Conservation (phyloP, 208 protist species). For the Trypanosoma rangeli region DNA sequence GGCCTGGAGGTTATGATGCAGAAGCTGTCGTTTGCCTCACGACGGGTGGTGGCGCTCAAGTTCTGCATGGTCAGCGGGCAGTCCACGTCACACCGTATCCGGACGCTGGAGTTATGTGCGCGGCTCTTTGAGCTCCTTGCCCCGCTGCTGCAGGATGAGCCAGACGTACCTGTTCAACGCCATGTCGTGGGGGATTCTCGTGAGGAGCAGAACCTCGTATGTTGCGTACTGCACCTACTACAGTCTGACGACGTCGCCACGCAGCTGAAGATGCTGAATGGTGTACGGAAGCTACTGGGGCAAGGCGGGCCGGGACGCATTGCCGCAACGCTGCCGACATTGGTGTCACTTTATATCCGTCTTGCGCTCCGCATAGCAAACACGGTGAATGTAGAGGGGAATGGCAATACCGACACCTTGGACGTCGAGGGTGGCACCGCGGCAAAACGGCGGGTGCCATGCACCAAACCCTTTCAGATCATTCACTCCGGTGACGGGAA, state of each 20-base stretch:
- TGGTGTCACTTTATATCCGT: constrained; percentile 78
- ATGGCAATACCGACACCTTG: not conserved
- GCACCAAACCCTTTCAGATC: constrained; percentile 46
- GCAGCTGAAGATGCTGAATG: constrained; percentile 90
- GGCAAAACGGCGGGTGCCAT: not conserved
- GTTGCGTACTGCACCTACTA: constrained; percentile 89
- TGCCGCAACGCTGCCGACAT: constrained; percentile 78
- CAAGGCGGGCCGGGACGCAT: constrained; percentile 87
- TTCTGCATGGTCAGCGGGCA: constrained; percentile 22
- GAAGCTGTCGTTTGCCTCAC: constrained; percentile 5
- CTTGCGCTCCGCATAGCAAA: constrained; percentile 53
- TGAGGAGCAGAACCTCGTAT: constrained; percentile 94
- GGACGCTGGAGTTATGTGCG: constrained; percentile 58
- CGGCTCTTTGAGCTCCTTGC: constrained; percentile 83
- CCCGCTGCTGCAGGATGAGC: constrained; percentile 78
- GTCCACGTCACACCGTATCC: constrained; percentile 38
- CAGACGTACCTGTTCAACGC: constrained; percentile 40
- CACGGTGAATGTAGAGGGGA: constrained; percentile 3
- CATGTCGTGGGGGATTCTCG: constrained; percentile 71
- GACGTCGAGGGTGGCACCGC: constrained; percentile 9
- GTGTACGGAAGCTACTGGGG: constrained; percentile 85
- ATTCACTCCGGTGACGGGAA: constrained; percentile 75
- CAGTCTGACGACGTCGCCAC: constrained; percentile 66
- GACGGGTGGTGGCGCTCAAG: constrained; percentile 15
- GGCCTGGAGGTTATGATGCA: constrained; percentile 8